A percentile compares a stretch with the other conserved stretches of the same genome.
Conservation (phyloP, 768 basidiomycete species). For the Suillus paluster region DNA sequence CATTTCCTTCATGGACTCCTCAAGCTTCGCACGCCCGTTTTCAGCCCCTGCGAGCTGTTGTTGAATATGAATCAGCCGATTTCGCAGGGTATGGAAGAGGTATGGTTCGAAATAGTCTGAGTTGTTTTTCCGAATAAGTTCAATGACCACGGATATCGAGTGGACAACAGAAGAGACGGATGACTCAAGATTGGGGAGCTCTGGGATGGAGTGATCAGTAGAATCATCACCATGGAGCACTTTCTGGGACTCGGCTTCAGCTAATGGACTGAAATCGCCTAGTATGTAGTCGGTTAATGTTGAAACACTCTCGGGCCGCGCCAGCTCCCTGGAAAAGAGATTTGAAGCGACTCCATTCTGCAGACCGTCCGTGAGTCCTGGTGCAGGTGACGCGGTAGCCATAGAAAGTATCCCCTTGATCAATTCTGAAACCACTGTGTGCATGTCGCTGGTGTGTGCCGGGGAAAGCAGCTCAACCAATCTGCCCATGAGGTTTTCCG, state of each 20-base stretch:
- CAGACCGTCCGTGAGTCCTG: conserved; percentile 70
- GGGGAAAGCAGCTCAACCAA: conserved; percentile 87
- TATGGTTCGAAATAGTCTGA: conserved; percentile 99
- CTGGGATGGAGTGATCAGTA: conserved; percentile 20
- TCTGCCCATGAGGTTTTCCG: conserved; percentile 79
- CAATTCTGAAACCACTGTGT: conserved; percentile 86
- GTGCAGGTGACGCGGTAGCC: conserved; percentile 85
- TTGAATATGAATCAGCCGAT: conserved; percentile 86
- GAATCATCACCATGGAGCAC: conserved; percentile 17
- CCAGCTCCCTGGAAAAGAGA: conserved; percentile 87
- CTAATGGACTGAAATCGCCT: conserved; percentile 51
- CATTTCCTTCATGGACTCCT: conserved; percentile 78
- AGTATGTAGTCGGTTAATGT: conserved; percentile 81
- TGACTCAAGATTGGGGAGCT: conserved; percentile 48
- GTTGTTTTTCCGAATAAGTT: conserved; percentile 96
- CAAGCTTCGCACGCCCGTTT: conserved; percentile 67
- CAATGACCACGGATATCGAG: conserved; percentile 87
- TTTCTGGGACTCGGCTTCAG: conserved; percentile 15
- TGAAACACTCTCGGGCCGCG: conserved; percentile 68
- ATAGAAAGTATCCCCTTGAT: conserved; percentile 95
- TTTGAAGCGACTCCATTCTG: conserved; percentile 81
- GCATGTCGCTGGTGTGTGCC: conserved; percentile 70
- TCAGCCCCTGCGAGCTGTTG: conserved; percentile 64
- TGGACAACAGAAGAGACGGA: conserved; percentile 82
- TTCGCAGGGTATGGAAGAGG: conserved; percentile 91